Conservation (phyloP, 257 asterid genomes). For the Penstemon davidsonii region DNA sequence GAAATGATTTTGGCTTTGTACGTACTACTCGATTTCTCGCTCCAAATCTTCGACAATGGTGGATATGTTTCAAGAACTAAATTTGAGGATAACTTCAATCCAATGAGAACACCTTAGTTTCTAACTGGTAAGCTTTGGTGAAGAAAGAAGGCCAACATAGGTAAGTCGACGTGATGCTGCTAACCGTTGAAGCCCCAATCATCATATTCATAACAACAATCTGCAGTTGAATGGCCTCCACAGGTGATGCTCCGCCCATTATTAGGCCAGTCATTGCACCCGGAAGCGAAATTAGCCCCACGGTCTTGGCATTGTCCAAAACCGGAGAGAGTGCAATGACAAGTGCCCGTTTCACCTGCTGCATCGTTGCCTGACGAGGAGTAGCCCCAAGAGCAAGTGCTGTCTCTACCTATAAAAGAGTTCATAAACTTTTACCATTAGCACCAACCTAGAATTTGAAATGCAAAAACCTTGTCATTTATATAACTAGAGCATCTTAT, state of each 20-base stretch:
- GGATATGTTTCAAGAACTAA: slow-evolving; percentile 15
- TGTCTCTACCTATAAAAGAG: slow-evolving; percentile 67
- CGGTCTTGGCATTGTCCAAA: slow-evolving; percentile 87
- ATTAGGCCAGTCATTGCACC: slow-evolving; percentile 98
- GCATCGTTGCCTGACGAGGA: slow-evolving; percentile 80
- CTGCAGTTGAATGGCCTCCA: slow-evolving; percentile 86
- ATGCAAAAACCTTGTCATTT: not conserved
- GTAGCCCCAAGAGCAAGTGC: slow-evolving; percentile 95
- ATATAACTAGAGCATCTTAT: no score
- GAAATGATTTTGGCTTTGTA: no score
- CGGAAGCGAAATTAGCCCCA: slow-evolving; percentile 83
- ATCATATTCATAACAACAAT: slow-evolving; percentile 93
- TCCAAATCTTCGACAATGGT: not conserved
- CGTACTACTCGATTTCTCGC: not conserved
- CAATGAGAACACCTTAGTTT: slow-evolving; percentile 55
- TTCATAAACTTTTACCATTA: not conserved
- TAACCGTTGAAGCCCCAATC: slow-evolving; percentile 77
- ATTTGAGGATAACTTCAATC: slow-evolving; percentile 37
- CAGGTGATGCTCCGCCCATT: slow-evolving; percentile 97
- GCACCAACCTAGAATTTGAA: no score
- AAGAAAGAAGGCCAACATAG: slow-evolving; percentile 91
- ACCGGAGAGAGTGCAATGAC: slow-evolving; percentile 86
- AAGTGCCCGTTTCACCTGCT: slow-evolving; percentile 85
- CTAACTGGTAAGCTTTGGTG: slow-evolving; percentile 84
- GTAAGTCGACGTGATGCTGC: slow-evolving; percentile 84